Evolutionary conservation across 139 green algal species (phyloP), one percentile per base, ranked within the genome.

Genomic region (Desmodesmus armatus): DNA sequence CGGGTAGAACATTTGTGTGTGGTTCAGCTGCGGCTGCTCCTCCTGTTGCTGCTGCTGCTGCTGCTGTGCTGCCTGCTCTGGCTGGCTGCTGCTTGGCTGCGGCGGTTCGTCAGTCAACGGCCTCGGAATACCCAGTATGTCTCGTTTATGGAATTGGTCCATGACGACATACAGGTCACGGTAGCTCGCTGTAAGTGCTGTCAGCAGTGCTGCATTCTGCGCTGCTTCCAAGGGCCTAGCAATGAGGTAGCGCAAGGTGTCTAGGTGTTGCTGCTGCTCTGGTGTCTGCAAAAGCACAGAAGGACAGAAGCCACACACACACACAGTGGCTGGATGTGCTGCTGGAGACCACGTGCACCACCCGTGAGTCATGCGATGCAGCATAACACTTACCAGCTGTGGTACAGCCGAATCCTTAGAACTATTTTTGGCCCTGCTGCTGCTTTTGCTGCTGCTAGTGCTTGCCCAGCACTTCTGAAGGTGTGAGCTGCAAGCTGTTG

Each of bases 1-100:
- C 27, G 82, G 82, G 70, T 82, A 87, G 40, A 87, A 87, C 82
- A 81, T 75, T 40, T 87, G 82, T n/a, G 82, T 87, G 82, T 67
- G 80, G 67, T 78, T 86, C 3, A 60, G 29, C 23, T 23, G 35
- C 1, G 67, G 67, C 35, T 43, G 43, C 58, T 60, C 58, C n/a
- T 82, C 35, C 21, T 41, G 53, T 29, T 70, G 41, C 58, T 60
- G 78, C n/a, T 82, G 60, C 21, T 41, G 53, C 25, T 70, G 41
- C 77, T 47, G 49, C 39, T 84, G 6, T 35, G 41, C 9, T 63
- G 76, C 62, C 40, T 33, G 6, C n/a, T 71, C 33, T 2, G 6
- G 55, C 40, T 40, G 43, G 44, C 74, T 78, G 65, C 31, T 78
- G 49, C 23, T 37, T 53, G 80, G 33, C 39, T 31, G 33, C 53